Evolutionary conservation across 129 eudicot species (phyloP).

Genomic region (Daucus carota): DNA sequence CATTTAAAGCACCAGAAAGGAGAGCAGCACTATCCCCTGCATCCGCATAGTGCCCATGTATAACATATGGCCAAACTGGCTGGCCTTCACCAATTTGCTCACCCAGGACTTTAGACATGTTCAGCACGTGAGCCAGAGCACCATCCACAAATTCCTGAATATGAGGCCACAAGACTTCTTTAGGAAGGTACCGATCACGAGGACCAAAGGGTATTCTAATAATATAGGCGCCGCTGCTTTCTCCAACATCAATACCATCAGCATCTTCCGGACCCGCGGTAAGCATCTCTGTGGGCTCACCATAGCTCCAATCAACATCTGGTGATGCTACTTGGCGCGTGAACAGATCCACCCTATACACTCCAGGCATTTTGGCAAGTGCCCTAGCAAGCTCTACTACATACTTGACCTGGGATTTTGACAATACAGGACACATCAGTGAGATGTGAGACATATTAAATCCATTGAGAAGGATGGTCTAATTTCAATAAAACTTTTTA

Average conservation of each 20-base stretch:
- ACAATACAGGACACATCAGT: neutral
- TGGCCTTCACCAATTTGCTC: constrained; percentile 85
- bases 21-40: constrained; percentile 97
- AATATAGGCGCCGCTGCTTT: constrained; percentile 92
- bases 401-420: constrained; percentile 48
- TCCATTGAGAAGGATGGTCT: neutral
- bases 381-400: constrained; percentile 93
- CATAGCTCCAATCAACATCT: constrained; percentile 92
- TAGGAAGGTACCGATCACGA: constrained; percentile 62
- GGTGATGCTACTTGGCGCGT: constrained; percentile 84
- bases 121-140: constrained; percentile 79
- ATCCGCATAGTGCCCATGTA: constrained; percentile 94
- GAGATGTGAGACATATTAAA: neutral
- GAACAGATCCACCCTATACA: constrained; percentile 83
- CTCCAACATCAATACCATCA: constrained; percentile 58
- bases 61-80: constrained; percentile 88
- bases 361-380: constrained; percentile 77
- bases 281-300: constrained; percentile 96
- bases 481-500: neutral
- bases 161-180: constrained; percentile 80
- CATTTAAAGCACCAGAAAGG: constrained; percentile 90
- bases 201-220: constrained; percentile 86
- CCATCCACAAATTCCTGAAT: constrained; percentile 91
- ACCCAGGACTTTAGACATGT: constrained; percentile 76
- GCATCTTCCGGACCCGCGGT: constrained; percentile 52